A percentile compares a stretch with the other conserved stretches of the same genome.
phyloP scores from a whole-genome alignment of 2,329 filamentous ascomycete species.

The Scedosporium boydii region DNA sequence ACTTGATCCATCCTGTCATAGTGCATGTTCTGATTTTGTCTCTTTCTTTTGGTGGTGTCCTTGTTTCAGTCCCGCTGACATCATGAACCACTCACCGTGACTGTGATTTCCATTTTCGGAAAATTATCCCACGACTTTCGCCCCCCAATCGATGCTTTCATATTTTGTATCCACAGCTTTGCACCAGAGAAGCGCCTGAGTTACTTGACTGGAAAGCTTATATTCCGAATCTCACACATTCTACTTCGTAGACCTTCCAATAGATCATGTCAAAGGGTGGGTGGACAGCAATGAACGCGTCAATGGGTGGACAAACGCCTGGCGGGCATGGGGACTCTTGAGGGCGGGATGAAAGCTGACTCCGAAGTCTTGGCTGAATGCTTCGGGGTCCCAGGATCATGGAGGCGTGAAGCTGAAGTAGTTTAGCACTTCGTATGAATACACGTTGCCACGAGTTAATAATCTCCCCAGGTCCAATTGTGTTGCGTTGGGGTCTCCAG shows the following conservation, averaged over 20 bases:
- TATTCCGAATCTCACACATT: too few species aligned
- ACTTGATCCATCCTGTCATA: too few species aligned
- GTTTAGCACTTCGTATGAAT: neutral
- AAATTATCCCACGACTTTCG: neutral
- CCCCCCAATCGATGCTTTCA: neutral
- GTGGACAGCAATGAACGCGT: too few species aligned
- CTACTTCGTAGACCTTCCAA: too few species aligned
- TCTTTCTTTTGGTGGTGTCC: neutral
- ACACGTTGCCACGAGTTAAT: neutral
- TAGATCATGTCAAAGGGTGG: too few species aligned
- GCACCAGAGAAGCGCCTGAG: too few species aligned
- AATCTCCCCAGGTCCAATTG: neutral
- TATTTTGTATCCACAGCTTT: too few species aligned
- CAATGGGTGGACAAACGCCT: too few species aligned
- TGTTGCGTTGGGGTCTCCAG: neutral
- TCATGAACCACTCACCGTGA: neutral
- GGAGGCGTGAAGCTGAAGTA: neutral
- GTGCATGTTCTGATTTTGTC: neutral
- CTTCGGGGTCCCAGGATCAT: neutral
- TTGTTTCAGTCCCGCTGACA: neutral
- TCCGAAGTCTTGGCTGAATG: neutral
- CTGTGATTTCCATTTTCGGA: neutral
- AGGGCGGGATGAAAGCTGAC: neutral
- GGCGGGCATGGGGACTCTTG: too few species aligned
- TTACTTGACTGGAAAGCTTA: too few species aligned